Evolutionary conservation across 2,329 filamentous ascomycete species (phyloP).

Genomic region (Metarhizium brunneum): DNA sequence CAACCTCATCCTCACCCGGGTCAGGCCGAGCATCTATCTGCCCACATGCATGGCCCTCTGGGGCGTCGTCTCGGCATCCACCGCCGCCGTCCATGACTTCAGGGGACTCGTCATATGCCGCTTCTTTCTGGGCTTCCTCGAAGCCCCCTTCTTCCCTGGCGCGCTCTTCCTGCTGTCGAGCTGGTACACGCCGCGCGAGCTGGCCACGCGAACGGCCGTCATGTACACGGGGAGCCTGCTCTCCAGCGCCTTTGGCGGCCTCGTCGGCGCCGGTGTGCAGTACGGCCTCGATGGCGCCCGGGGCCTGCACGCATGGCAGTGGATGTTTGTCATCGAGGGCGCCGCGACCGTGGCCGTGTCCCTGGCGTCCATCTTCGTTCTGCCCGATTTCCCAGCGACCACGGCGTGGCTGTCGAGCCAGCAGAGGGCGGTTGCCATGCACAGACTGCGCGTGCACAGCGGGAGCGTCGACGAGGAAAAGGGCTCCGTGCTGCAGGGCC

Average conservation of each 20-base stretch:
- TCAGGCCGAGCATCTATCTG: conserved; percentile 35
- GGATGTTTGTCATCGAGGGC: conserved; percentile 24
- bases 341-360: conserved; percentile 19
- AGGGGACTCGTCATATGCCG: conserved; percentile 31
- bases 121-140: conserved; percentile 30
- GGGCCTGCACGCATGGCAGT: conserved; percentile 20
- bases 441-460: conserved; percentile 5
- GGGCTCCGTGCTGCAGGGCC: conserved; percentile 11
- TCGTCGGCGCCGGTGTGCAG: conserved; percentile 34
- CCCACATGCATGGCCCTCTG: conserved; percentile 25
- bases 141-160: conserved; percentile 28
- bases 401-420: conserved; percentile 22
- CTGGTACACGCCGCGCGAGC: conserved; percentile 44
- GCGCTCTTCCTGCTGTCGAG: conserved; percentile 34
- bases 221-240: conserved; percentile 32
- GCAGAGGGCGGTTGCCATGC: conserved; percentile 13
- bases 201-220: conserved; percentile 32
- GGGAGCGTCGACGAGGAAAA: conserved; percentile 10
- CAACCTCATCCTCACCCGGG: conserved; percentile 29
- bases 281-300: conserved; percentile 17
- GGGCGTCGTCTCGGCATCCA: conserved; percentile 31
- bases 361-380: conserved; percentile 11
- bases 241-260: conserved; percentile 29
- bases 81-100: conserved; percentile 31
- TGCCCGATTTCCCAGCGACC: conserved; percentile 29